Base-by-base conservation (phyloP, 2,329 filamentous ascomycete species). In the Diaporthe ilicicola region DNA sequence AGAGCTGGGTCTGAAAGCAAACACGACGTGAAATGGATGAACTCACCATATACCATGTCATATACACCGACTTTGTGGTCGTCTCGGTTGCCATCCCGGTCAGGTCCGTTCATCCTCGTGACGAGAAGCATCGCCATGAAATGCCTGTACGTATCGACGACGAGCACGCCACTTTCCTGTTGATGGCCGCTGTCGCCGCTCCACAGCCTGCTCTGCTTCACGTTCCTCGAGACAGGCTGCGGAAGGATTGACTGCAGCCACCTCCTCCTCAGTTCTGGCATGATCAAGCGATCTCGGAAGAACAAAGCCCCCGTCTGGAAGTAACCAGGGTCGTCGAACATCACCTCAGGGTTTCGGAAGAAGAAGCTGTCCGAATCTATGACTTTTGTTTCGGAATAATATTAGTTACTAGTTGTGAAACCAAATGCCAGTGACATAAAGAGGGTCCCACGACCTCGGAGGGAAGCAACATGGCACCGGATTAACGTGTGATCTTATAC, bases 351-450 rank as follows among this genome's bases (percentile, higher is more conserved):
- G 69, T 84, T 80, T 19, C 78, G 76, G 72, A 85, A 81, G 75
- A 85, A 85, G 22, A 83, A 75, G 8, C 80, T 79, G 70, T 85
- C 84, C 0, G 83, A 83, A 70, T 85, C 83, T 71, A 86, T 83
- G 72, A 86, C 59, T 64, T 2, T 37, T 24, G 12, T 48, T 64
- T 37, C 12, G n/a, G 29, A 27, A 4, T n/a, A 2, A 3, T 37
- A 29, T 64, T 13, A 50, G 59, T 12, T 39, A 10, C 37, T 24
- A 7, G 12, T 32, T 13, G 2, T 8, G 9, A 34, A 2, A 34
- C 2, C 7, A 19, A 10, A 34, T 34, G 42, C 19, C 17, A 12
- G 32, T 6, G 3, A 46, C 5, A 17, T 24, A 19, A 17, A 46
- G 48, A 27, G 12, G 22, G 22, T 7, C 22, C n/a, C n/a, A n/a